Conservation (phyloP, 805 yeast genomes). For the Candida incommunis region DNA sequence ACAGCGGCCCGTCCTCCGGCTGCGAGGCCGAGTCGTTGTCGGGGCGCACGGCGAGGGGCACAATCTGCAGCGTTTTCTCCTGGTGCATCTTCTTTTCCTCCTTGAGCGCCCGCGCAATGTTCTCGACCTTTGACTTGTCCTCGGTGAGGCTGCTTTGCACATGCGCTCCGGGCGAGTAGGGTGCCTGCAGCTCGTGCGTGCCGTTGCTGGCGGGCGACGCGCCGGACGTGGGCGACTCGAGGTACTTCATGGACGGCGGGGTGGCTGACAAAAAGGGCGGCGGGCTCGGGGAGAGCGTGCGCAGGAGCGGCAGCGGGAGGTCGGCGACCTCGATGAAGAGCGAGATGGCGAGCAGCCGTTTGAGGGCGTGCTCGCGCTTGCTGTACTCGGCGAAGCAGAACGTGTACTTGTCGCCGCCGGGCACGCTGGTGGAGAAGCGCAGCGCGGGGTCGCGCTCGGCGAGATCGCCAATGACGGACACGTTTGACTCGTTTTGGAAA, state of each 20-base stretch:
- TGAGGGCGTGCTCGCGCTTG: conserved; percentile 19
- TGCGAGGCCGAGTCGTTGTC: conserved; percentile 17
- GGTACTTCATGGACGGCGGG: not conserved
- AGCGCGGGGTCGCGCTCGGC: conserved; percentile 16
- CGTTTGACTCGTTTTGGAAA: conserved; percentile 24
- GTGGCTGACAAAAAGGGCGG: not conserved
- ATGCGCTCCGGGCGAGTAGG: conserved; percentile 4
- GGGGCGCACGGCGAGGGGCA: conserved; percentile 14
- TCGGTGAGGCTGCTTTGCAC: not conserved
- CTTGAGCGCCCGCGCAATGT: not conserved
- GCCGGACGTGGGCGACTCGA: not conserved
- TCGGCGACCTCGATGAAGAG: conserved; percentile 19
- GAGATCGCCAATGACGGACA: conserved; percentile 22
- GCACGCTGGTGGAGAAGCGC: conserved; percentile 4
- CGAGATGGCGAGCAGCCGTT: conserved; percentile 19
- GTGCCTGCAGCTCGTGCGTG: not conserved
- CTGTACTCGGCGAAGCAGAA: conserved; percentile 28
- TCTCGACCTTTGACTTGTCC: not conserved
- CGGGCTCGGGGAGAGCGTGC: conserved; percentile 4
- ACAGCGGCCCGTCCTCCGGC: conserved; percentile 31
- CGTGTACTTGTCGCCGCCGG: conserved; percentile 19
- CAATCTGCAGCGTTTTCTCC: conserved; percentile 2
- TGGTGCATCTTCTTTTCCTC: not conserved
- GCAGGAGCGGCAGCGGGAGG: not conserved
- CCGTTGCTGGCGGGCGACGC: conserved; percentile 5